Conservation (phyloP, 495 filamentous ascomycete genomes). For the Aspergillus saccharolyticus region DNA sequence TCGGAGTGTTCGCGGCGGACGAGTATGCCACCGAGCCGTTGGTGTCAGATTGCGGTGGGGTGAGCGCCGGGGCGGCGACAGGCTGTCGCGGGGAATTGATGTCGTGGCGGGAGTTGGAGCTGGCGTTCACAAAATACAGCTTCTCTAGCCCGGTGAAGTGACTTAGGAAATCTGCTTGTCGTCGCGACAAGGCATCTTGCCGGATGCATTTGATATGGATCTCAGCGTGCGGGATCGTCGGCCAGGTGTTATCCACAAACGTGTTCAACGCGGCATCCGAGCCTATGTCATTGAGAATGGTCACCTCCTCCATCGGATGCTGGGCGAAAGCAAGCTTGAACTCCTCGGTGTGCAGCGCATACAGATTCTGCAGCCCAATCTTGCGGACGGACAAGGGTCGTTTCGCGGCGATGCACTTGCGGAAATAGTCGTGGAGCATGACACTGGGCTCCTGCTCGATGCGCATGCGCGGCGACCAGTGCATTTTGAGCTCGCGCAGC, state of each 20-base stretch:
- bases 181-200: slow-evolving; percentile 37
- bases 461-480: slow-evolving; percentile 61
- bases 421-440: slow-evolving; percentile 51
- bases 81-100: slow-evolving; percentile 27
- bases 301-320: slow-evolving; percentile 43
- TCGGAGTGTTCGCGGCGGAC: slow-evolving; percentile 22
- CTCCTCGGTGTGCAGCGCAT: slow-evolving; percentile 45
- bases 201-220: slow-evolving; percentile 37
- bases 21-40: slow-evolving; percentile 20
- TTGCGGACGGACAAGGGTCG: slow-evolving; percentile 43
- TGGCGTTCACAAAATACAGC: slow-evolving; percentile 43
- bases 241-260: slow-evolving; percentile 54
- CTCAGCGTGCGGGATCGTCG: slow-evolving; percentile 20
- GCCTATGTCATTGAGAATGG: slow-evolving; percentile 45
- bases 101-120: slow-evolving; percentile 23
- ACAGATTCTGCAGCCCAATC: slow-evolving; percentile 53
- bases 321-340: slow-evolving; percentile 39
- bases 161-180: slow-evolving; percentile 36
- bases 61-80: slow-evolving; percentile 20
- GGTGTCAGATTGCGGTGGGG: slow-evolving; percentile 21
- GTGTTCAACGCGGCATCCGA: slow-evolving; percentile 40
- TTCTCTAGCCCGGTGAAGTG: slow-evolving; percentile 38
- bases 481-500: slow-evolving; percentile 49
- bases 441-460: slow-evolving; percentile 53
- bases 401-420: slow-evolving; percentile 42